Conservation (phyloP, 2,329 filamentous ascomycete genomes). For the Colletotrichum melonis region DNA sequence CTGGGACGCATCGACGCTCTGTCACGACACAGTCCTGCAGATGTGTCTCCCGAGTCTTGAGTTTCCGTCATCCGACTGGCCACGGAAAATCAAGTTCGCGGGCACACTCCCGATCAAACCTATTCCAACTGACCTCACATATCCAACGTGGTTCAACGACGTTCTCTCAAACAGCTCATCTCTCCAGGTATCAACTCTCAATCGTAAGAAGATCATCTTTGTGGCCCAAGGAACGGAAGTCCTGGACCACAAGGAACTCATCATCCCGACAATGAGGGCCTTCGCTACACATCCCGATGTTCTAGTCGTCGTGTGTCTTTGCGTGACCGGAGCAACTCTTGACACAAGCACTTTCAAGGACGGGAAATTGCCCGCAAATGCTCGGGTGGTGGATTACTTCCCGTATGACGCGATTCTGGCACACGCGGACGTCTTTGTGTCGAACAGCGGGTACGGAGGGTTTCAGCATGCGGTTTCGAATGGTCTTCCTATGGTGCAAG, state of each 20-base stretch:
- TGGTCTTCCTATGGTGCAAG: constrained; percentile 59
- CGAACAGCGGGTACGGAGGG: constrained; percentile 61
- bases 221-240: constrained; percentile 61
- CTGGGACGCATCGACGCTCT: constrained; percentile 21
- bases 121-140: constrained; percentile 42
- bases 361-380: constrained; percentile 51
- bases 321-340: background rate
- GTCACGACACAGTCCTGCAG: constrained; percentile 49
- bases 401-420: constrained; percentile 59
- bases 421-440: constrained; percentile 56
- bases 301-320: constrained; percentile 42
- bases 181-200: background rate
- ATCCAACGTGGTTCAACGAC: constrained; percentile 58
- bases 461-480: constrained; percentile 56
- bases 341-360: constrained; percentile 32
- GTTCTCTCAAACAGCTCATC: constrained; percentile 42
- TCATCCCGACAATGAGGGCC: constrained; percentile 56
- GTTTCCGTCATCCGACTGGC: constrained; percentile 49
- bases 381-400: constrained; percentile 57
- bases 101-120: constrained; percentile 52
- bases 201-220: constrained; percentile 53
- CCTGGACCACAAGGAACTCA: constrained; percentile 51
- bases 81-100: constrained; percentile 53
- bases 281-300: constrained; percentile 52
- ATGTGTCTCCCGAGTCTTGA: constrained; percentile 49